Percentiles rank a stretch among this genome's conserved stretches.
phyloP scores from a whole-genome alignment of 495 filamentous ascomycete species.

The Hypomontagnella submonticulosa region DNA sequence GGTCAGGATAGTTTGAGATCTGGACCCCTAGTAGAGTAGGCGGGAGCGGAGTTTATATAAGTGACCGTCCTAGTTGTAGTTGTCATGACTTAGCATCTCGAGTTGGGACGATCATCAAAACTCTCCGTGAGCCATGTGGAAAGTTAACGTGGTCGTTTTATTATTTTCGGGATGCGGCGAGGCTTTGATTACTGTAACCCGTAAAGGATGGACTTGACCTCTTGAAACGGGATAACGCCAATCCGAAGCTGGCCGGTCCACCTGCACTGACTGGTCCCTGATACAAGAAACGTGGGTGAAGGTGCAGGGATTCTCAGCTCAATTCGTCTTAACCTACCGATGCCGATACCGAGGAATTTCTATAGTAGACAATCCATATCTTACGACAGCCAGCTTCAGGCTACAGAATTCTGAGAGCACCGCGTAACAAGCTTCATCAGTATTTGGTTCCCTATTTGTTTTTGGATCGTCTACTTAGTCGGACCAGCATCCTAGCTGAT shows the following conservation, averaged over 20 bases:
- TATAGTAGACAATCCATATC: no score
- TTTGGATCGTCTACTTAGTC: no score
- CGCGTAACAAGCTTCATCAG: constrained; percentile 16
- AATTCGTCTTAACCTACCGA: not conserved
- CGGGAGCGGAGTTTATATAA: constrained; percentile 29
- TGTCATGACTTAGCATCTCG: constrained; percentile 18
- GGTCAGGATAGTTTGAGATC: not conserved
- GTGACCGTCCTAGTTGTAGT: constrained; percentile 13
- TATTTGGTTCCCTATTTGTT: not conserved
- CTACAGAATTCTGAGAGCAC: not conserved
- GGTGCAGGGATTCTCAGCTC: constrained; percentile 14
- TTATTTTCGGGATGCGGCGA: not conserved
- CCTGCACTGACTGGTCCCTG: constrained; percentile 30
- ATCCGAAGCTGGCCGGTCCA: constrained; percentile 32
- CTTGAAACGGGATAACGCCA: constrained; percentile 22
- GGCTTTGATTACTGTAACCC: constrained; percentile 24
- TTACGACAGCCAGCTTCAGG: not conserved
- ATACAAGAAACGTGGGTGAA: constrained; percentile 23
- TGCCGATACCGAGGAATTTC: no score
- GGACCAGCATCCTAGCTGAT: no score
- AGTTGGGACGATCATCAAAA: constrained; percentile 14
- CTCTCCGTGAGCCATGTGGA: constrained; percentile 5
- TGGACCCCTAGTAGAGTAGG: not conserved
- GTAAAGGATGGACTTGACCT: constrained; percentile 19
- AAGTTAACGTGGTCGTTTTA: constrained; percentile 17